phyloP scores from a whole-genome alignment of 768 basidiomycete genomes.

The Termitomyces eurrhizus region DNA sequence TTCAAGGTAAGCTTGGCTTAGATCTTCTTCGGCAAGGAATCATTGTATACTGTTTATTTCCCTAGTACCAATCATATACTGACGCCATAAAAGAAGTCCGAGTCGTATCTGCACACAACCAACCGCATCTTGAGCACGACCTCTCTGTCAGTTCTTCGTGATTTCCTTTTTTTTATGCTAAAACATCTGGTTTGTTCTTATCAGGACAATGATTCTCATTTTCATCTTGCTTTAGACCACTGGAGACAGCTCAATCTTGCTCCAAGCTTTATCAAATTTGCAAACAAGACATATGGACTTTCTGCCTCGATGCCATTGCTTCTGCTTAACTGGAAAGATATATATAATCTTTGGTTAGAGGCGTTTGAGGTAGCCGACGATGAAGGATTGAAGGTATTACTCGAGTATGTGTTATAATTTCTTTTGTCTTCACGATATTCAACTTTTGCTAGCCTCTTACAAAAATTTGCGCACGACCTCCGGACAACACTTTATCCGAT shows the following conservation, averaged over 20 bases:
- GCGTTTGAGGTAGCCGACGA: conserved; percentile 60
- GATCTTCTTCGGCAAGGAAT: not conserved
- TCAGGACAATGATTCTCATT: conserved; percentile 77
- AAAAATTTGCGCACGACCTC: conserved; percentile 76
- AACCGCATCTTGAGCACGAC: conserved; percentile 55
- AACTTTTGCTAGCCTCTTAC: conserved; percentile 51
- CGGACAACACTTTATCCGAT: conserved; percentile 69
- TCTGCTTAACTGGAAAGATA: conserved; percentile 72
- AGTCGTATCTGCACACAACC: conserved; percentile 59
- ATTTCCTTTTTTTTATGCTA: conserved; percentile 1
- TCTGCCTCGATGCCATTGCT: conserved; percentile 78
- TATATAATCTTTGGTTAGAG: conserved; percentile 60
- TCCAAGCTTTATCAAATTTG: conserved; percentile 69
- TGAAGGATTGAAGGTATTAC: conserved; percentile 67
- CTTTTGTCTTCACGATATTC: conserved; percentile 3
- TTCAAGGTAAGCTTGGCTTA: conserved; percentile 38
- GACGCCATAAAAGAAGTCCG: conserved; percentile 67
- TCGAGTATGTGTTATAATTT: conserved; percentile 58
- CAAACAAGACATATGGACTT: conserved; percentile 52
- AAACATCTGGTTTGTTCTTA: not conserved
- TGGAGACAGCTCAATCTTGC: conserved; percentile 82
- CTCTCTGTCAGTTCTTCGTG: conserved; percentile 43
- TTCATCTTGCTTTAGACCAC: conserved; percentile 67
- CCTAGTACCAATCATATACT: conserved; percentile 72
- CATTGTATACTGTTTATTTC: not conserved